Conservation (phyloP, 768 basidiomycete genomes). For the Mrakia frigida region DNA sequence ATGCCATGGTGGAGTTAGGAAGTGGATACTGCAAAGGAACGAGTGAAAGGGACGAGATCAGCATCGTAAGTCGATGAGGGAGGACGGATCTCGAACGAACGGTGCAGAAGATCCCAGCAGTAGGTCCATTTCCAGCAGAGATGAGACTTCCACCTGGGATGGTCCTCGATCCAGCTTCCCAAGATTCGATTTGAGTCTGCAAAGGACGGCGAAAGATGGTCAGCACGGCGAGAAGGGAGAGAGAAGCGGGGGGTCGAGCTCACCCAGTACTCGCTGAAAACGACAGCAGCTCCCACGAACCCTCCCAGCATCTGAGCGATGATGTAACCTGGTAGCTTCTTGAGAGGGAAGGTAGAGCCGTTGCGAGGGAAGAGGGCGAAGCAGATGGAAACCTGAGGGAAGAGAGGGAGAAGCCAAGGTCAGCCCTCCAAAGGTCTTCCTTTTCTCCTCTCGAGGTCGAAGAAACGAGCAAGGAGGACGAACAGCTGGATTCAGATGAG, state of each 20-base stretch:
- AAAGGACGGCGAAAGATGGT: background rate
- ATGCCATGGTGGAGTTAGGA: background rate
- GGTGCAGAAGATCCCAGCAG: slow-evolving; percentile 30
- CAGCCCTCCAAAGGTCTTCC: too few species aligned
- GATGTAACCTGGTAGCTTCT: slow-evolving; percentile 27
- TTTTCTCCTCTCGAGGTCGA: too few species aligned
- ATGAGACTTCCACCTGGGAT: slow-evolving; percentile 6
- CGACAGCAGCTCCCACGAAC: slow-evolving; percentile 30
- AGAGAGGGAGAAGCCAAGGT: background rate
- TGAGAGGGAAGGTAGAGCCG: slow-evolving; percentile 20
- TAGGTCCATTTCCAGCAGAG: slow-evolving; percentile 17
- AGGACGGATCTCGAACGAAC: background rate
- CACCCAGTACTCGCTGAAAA: slow-evolving; percentile 23
- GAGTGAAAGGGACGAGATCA: background rate
- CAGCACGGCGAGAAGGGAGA: background rate
- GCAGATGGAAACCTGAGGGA: slow-evolving; percentile 26
- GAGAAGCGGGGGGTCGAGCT: background rate
- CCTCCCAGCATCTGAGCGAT: slow-evolving; percentile 29
- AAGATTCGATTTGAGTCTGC: slow-evolving; percentile 22
- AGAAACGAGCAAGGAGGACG: background rate
- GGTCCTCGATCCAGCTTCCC: slow-evolving; percentile 18
- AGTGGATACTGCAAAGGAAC: slow-evolving; percentile 23
- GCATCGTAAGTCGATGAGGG: background rate
- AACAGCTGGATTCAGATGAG: slow-evolving; percentile 32
- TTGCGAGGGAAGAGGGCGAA: slow-evolving; percentile 19